A percentile compares a stretch with the other conserved stretches of the same genome.
These are phyloP conservation scores for Jackrogersella multiformis DNA, from an alignment of 495 filamentous ascomycete species.

Conservation along the genomic window DNA sequence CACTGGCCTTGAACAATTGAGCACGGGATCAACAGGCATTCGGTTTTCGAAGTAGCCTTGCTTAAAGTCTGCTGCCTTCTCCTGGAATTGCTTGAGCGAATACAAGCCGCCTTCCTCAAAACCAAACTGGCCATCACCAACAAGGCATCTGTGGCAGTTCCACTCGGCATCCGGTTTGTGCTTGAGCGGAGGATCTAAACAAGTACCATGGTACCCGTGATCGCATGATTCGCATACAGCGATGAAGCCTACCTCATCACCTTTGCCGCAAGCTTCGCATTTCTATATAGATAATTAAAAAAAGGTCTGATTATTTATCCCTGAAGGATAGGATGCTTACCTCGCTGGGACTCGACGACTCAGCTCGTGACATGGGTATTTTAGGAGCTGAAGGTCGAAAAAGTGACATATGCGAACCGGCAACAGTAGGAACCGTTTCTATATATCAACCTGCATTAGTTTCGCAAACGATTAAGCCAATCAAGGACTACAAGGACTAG, in stretches of 20 bases:
- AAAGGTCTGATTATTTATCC: background rate
- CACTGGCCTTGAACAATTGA: constrained; percentile 79
- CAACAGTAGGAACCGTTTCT: constrained; percentile 89
- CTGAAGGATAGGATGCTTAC: constrained; percentile 55
- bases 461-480: constrained; percentile 34
- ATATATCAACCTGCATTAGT: constrained; percentile 51
- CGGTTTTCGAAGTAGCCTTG: constrained; percentile 90
- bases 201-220: constrained; percentile 84
- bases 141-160: constrained; percentile 95
- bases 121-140: constrained; percentile 95
- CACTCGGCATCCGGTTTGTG: constrained; percentile 85
- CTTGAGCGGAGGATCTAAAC: constrained; percentile 87
- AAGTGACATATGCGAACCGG: constrained; percentile 95
- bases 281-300: constrained; percentile 60
- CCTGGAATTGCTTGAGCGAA: constrained; percentile 94
- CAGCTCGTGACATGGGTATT: constrained; percentile 66
- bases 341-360: constrained; percentile 75
- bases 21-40: constrained; percentile 87
- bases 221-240: constrained; percentile 95
- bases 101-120: constrained; percentile 98
- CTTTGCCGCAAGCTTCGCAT: constrained; percentile 87
- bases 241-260: constrained; percentile 71
- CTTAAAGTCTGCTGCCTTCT: constrained; percentile 94
- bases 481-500: constrained; percentile 26
- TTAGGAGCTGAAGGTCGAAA: constrained; percentile 83